Base-by-base conservation (phyloP, 495 filamentous ascomycete genomes). In the Neurospora sp. region DNA sequence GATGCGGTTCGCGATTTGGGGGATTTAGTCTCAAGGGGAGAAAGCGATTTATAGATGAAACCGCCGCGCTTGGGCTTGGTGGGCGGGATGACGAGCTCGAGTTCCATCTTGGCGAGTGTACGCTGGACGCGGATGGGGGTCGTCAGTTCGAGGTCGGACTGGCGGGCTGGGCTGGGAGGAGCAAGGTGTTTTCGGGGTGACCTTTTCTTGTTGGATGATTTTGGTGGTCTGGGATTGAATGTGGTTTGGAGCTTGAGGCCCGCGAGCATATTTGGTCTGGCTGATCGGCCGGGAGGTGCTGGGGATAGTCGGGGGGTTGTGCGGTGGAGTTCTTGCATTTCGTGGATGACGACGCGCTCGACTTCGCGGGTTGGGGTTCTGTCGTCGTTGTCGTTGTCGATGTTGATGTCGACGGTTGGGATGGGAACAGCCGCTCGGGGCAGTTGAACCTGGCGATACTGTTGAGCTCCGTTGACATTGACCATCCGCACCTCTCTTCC, bases 211-310 rank as follows among this genome's bases (percentile, higher is more conserved):
- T 16, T 31, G 18, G 39, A 39, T 4, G 48, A 14, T 27, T 70
- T 18, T 68, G 53, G 53, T n/a, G 48, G 44, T 39, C 48, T 71
- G 12, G 68, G 46, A 1, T 74, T 74, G 6, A 85, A 79, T 18
- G 76, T 75, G n/a, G 82, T 85, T 72, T 84, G 81, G 20, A 85
- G 78, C 70, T 80, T 83, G 1, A 85, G 78, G 9, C 74, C 76
- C 77, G 70, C 72, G 71, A 20, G 74, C 68, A 12, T 41, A 42
- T 1, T 73, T 44, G 7, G 74, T 72, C 7, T 72, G 74, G 46
- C 72, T 72, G 46, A 75, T 73, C 70, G 78, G 6, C 69, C 71
- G 9, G 61, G 68, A 0, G 77, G 77, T 2, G 72, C 40, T 20
- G 75, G 69, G 6, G 37, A 71, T 7, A 78, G 73, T n/a, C 76